Evolutionary conservation across 805 yeast genomes (phyloP).

Genomic region (Cyberlindnera nakhonratchasimensis): DNA sequence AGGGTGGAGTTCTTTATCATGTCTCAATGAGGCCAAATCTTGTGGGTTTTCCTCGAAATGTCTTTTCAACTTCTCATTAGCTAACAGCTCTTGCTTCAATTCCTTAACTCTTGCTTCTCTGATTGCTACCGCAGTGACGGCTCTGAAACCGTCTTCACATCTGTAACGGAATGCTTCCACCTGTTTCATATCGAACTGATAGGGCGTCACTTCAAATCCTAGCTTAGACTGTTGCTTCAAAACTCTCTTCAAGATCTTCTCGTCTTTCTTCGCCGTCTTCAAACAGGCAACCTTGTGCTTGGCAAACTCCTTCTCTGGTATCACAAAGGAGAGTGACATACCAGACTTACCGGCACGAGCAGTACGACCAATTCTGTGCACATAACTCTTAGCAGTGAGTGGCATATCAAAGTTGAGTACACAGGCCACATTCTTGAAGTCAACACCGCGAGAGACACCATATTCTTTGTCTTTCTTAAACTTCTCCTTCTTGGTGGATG

Average conservation of each 20-base stretch:
- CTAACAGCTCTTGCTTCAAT: conserved; percentile 77
- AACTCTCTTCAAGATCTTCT: conserved; percentile 75
- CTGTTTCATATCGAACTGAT: conserved; percentile 86
- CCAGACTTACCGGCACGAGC: conserved; percentile 97
- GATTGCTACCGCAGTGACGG: conserved; percentile 84
- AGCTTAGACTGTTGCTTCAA: conserved; percentile 69
- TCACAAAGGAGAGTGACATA: conserved; percentile 89
- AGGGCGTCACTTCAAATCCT: conserved; percentile 78
- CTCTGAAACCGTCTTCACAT: conserved; percentile 94
- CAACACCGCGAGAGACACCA: conserved; percentile 96
- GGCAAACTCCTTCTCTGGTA: conserved; percentile 78
- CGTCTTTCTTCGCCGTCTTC: conserved; percentile 74
- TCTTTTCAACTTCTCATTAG: conserved; percentile 86
- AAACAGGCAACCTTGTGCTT: conserved; percentile 81
- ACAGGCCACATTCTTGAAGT: conserved; percentile 93
- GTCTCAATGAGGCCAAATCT: conserved; percentile 83
- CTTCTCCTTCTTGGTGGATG: conserved; percentile 23
- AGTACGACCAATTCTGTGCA: conserved; percentile 94
- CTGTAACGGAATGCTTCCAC: conserved; percentile 95
- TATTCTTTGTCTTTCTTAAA: conserved; percentile 66
- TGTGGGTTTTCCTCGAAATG: conserved; percentile 97
- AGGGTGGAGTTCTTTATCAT: conserved; percentile 85
- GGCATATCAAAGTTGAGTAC: conserved; percentile 95
- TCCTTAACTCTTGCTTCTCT: conserved; percentile 93
- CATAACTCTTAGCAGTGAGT: conserved; percentile 79